Evolutionary conservation across 805 yeast species (phyloP).

Genomic region (Komagataella pseudopastoris): DNA sequence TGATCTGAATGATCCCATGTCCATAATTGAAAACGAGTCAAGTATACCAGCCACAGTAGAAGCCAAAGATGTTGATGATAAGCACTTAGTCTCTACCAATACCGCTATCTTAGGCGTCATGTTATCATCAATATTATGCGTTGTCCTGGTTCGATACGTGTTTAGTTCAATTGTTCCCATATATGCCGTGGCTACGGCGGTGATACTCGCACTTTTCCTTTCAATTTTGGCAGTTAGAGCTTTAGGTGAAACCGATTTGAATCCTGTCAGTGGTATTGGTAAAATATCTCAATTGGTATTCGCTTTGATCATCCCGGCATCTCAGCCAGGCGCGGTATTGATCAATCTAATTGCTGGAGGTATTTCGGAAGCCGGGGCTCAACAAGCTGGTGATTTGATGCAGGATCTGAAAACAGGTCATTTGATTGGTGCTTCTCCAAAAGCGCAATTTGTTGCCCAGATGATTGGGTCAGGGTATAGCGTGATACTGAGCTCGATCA

Average conservation of each 20-base stretch:
- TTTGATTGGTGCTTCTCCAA: conserved; percentile 81
- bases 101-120: conserved; percentile 48
- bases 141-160: conserved; percentile 46
- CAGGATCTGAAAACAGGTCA: conserved; percentile 95
- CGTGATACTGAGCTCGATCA: conserved; percentile 60
- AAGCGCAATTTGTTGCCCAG: conserved; percentile 86
- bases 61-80: conserved; percentile 19
- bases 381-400: conserved; percentile 97
- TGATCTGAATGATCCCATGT: neutral
- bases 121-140: conserved; percentile 53
- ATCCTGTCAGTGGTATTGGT: conserved; percentile 95
- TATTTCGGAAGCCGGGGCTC: conserved; percentile 96
- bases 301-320: conserved; percentile 64
- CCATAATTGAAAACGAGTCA: neutral
- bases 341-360: conserved; percentile 92
- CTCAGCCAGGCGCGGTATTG: conserved; percentile 69
- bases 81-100: conserved; percentile 34
- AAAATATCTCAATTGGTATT: conserved; percentile 83
- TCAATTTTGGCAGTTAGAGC: conserved; percentile 88
- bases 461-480: conserved; percentile 81
- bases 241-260: conserved; percentile 89
- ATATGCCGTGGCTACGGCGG: conserved; percentile 54
- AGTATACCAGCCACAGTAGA: neutral
- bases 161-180: conserved; percentile 66
- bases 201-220: conserved; percentile 61